Base-by-base conservation (phyloP, 441 rosid species). In the Adansonia rubrostipa region DNA sequence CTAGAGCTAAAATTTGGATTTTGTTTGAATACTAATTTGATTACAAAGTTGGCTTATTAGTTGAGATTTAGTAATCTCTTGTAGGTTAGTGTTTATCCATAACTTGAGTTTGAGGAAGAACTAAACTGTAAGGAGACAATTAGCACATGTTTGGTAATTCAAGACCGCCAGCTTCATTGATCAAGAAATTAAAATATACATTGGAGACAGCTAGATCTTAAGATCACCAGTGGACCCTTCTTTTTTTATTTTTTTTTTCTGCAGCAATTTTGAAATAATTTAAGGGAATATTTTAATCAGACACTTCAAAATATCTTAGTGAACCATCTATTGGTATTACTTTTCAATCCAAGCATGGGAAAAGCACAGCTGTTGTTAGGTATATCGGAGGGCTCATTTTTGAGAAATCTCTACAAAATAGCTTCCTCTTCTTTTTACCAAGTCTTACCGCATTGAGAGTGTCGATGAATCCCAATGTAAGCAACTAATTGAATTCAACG, bases 121-220 rank as follows among this genome's bases (percentile, higher is more conserved):
- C 19, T 33, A 0, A 14, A 28, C 28, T 48, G 19, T 48, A 48
- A 14, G 75, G 48, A 71, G 75, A 71, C 75, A 53, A 33, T 48
- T 1, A 15, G 60, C 75, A 71, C 63, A 33, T 71, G 75, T 71
- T 71, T 51, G 47, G 74, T 24, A 40, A 14, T 14, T 71, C 74
- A 50, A 71, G 74, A 14, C 6, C 45, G n/a, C 54, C 6, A 0
- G 54, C 72, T 67, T 68, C 56, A 68, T 15, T 44, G 73, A 20
- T 48, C 73, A 69, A 69, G 13, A 22, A 22, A 69, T 69, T 69
- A 69, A 69, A 69, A 69, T 69, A 69, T 28, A 28, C 45, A 19
- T 19, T 13, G 3, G 10, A 20, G n/a, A 69, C 71, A 42, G 42
- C 24, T 40, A 66, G 28, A 66, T 42, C 1, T 42, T 66, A n/a